Conservation (phyloP, 2,329 filamentous ascomycete species). For the Penicillium palitans region DNA sequence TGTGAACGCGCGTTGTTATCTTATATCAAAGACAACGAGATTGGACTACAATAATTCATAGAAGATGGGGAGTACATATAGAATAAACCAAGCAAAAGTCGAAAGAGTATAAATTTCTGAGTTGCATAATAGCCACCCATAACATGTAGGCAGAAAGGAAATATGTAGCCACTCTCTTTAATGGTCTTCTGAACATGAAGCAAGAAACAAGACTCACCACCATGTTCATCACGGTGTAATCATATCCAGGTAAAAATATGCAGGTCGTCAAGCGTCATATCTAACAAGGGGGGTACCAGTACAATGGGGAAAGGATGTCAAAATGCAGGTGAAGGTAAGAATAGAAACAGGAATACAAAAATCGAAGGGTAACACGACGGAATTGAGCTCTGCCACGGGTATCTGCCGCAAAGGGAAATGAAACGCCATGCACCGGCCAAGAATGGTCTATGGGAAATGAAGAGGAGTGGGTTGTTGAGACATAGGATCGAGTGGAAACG, state of each 20-base stretch:
- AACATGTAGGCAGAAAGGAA: background rate
- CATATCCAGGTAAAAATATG: slow-evolving; percentile 13
- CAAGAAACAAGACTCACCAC: background rate
- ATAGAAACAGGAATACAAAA: slow-evolving; percentile 4
- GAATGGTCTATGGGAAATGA: slow-evolving; percentile 14
- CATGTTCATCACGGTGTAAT: slow-evolving; percentile 2
- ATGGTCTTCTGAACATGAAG: background rate
- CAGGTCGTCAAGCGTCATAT: slow-evolving; percentile 19
- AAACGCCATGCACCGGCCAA: slow-evolving; percentile 23
- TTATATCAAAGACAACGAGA: background rate
- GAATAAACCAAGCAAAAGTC: background rate
- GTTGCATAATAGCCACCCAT: background rate
- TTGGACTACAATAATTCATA: background rate
- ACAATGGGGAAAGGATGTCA: background rate
- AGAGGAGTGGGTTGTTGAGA: background rate
- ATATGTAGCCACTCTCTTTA: slow-evolving; percentile 1
- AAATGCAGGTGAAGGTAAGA: slow-evolving; percentile 4
- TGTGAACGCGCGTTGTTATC: background rate
- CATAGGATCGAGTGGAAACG: background rate
- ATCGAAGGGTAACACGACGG: slow-evolving; percentile 2
- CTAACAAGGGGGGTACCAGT: slow-evolving; percentile 1
- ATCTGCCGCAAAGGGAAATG: slow-evolving; percentile 21
- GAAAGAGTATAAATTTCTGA: background rate
- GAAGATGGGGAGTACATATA: background rate
- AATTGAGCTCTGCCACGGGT: slow-evolving; percentile 21